Base-by-base conservation (phyloP, 2,329 filamentous ascomycete species). In the Harringtonia aguacate region DNA sequence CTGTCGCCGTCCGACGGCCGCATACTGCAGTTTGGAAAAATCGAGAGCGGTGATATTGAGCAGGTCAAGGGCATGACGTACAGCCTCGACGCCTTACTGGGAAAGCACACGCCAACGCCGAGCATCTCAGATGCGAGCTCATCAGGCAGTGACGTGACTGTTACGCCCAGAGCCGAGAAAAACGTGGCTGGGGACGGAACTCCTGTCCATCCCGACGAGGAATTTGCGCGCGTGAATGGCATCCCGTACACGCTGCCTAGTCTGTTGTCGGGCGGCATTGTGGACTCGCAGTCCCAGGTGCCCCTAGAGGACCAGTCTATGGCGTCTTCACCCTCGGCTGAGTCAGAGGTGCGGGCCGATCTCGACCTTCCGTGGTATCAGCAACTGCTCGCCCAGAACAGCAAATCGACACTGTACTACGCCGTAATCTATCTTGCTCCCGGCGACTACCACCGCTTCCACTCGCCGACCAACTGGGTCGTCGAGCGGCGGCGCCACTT, bases 31-130 rank as follows among this genome's bases (percentile, higher is more conserved):
- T 95, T 88, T 54, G 92, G 92, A 12, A 81, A 80, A 54, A 95
- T 98, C 46, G 84, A 94, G 56, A 80, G 89, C 55, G 89, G 90
- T 39, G 87, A 95, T 57, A 94, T 98, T 36, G 92, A 98, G 62
- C 92, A 98, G 66, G 90, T 98, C 51, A 98, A 98, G 66, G 92
- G 92, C 48, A 92, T 98, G 73, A 98, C 92, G 1, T 98, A 98
- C 65, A 94, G 83, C 52, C 76, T 98, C 44, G 92, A 98, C 59
- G 89, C 92, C 8, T 74, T 98, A 2, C 74, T 98, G 2, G 92
- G 92, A 41, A 79, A 76, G 51, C 69, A 70, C 48, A 75, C 71
- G 7, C 75, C 75, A 31, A 59, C 70, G 6, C 62, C 73, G 17
- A 77, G 76, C 63, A 62, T 81, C 54, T 59, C 73, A 46, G 61